A percentile compares a stretch with the other conserved stretches of the same genome.
Evolutionary conservation across 2,329 filamentous ascomycete genomes (phyloP).

Genomic region (Ophiostoma pallidulum): DNA sequence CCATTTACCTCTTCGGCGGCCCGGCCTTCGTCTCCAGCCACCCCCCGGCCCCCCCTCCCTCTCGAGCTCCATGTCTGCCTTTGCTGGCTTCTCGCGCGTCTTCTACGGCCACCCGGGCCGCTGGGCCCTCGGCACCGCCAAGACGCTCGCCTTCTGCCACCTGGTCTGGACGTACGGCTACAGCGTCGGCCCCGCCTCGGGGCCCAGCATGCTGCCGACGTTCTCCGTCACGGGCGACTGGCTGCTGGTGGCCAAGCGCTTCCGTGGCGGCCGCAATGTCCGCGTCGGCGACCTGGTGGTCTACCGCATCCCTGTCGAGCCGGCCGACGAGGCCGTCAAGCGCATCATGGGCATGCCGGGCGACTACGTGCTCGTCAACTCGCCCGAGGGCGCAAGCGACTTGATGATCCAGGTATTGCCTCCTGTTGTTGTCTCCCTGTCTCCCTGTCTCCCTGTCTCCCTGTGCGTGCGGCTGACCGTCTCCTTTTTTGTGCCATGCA

Average conservation of each 20-base stretch:
- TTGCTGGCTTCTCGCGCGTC: constrained; percentile 13
- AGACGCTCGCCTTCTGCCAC: constrained; percentile 40
- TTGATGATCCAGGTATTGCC: constrained; percentile 59
- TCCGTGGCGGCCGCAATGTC: constrained; percentile 55
- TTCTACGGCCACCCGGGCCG: constrained; percentile 33
- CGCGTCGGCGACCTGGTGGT: constrained; percentile 76
- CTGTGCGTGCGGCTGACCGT: neutral
- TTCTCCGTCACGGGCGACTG: constrained; percentile 58
- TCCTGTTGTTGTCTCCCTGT: too few relatives aligned
- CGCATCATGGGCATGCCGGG: constrained; percentile 67
- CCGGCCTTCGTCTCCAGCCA: neutral
- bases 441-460: neutral
- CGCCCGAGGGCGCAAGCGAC: constrained; percentile 40
- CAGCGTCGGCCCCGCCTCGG: constrained; percentile 49
- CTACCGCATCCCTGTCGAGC: constrained; percentile 64
- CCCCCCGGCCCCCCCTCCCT: too few relatives aligned
- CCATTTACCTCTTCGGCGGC: neutral
- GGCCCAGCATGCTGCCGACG: constrained; percentile 85
- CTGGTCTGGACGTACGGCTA: constrained; percentile 52
- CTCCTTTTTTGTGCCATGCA: constrained; percentile 26
- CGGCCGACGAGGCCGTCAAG: constrained; percentile 59
- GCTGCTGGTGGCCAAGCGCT: constrained; percentile 57
- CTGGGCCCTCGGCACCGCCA: constrained; percentile 35
- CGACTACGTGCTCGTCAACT: constrained; percentile 62
- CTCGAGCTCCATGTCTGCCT: constrained; percentile 21